Evolutionary conservation across 192 early-diverging fungal species (phyloP).

Genomic region (Geranomyces michiganensis): DNA sequence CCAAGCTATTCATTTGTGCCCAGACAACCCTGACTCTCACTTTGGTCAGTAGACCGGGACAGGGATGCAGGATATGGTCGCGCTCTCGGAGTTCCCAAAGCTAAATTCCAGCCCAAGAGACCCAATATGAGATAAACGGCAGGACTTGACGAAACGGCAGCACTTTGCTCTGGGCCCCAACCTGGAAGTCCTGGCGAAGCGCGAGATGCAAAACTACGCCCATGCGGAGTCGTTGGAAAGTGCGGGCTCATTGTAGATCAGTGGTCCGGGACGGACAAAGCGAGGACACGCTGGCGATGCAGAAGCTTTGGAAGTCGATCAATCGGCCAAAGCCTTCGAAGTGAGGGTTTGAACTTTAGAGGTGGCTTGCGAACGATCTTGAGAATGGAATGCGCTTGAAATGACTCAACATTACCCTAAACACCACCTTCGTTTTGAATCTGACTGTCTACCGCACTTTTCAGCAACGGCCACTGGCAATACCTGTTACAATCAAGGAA

Average conservation of each 20-base stretch:
- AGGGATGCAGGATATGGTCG: background rate
- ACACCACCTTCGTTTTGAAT: too few relatives aligned
- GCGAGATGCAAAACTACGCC: background rate
- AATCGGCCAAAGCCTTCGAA: too few relatives aligned
- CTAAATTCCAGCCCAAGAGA: background rate
- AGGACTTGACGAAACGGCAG: background rate
- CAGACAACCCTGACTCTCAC: background rate
- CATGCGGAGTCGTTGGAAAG: background rate
- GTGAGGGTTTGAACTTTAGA: too few relatives aligned
- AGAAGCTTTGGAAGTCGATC: too few relatives aligned
- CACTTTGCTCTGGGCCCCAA: background rate
- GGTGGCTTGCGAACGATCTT: too few relatives aligned
- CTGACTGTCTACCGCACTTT: too few relatives aligned
- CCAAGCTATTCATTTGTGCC: background rate
- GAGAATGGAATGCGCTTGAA: too few relatives aligned
- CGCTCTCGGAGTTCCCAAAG: constrained; percentile 2
- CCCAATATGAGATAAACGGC: background rate
- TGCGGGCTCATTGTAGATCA: constrained; percentile 10
- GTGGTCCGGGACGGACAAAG: too few relatives aligned
- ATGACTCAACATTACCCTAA: too few relatives aligned
- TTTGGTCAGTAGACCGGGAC: background rate
- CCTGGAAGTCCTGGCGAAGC: constrained; percentile 1
- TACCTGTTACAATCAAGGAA: too few relatives aligned
- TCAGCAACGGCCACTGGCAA: too few relatives aligned
- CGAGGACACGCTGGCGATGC: too few relatives aligned